Evolutionary conservation across 352 stramenopile genomes (phyloP).

Genomic region (Phytophthora multivora): DNA sequence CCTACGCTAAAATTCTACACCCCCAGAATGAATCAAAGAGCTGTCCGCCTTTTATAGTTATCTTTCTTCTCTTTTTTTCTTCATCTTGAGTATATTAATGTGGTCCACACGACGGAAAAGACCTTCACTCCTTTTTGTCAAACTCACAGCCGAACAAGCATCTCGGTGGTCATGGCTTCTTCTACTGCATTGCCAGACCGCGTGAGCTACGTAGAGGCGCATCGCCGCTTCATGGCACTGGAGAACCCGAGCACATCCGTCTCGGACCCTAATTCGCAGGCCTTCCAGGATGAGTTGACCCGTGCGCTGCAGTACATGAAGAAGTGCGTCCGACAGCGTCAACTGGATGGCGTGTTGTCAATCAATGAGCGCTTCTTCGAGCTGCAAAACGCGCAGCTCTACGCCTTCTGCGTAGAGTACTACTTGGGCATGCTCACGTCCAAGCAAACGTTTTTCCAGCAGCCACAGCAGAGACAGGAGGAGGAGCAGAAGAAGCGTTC

Average conservation of each 20-base stretch:
- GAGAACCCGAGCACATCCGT: constrained; percentile 18
- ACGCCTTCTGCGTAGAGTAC: constrained; percentile 82
- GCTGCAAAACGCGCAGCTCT: constrained; percentile 81
- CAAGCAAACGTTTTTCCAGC: constrained; percentile 79
- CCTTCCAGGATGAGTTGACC: constrained; percentile 32
- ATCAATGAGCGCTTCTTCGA: constrained; percentile 82
- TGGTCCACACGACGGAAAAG: neutral
- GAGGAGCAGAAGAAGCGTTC: constrained; percentile 12
- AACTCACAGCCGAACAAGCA: neutral
- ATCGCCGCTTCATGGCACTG: constrained; percentile 31
- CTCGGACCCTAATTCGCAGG: constrained; percentile 27
- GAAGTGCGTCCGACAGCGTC: constrained; percentile 57
- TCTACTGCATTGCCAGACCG: constrained; percentile 16
- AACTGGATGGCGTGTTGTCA: constrained; percentile 68
- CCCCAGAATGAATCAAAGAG: constrained; percentile 5
- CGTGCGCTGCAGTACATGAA: constrained; percentile 27
- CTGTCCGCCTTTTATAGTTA: neutral
- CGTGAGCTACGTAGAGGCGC: constrained; percentile 38
- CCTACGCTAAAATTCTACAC: constrained; percentile 6
- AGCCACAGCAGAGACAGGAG: constrained; percentile 8
- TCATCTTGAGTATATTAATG: neutral
- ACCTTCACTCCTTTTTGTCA: constrained; percentile 4
- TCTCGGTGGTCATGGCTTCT: constrained; percentile 8
- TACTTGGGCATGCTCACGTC: constrained; percentile 78
- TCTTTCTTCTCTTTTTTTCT: too few species aligned